These are phyloP conservation scores for Pseudocercospora cruenta DNA, from an alignment of 2,329 filamentous ascomycete species.

Conservation along the genomic window DNA sequence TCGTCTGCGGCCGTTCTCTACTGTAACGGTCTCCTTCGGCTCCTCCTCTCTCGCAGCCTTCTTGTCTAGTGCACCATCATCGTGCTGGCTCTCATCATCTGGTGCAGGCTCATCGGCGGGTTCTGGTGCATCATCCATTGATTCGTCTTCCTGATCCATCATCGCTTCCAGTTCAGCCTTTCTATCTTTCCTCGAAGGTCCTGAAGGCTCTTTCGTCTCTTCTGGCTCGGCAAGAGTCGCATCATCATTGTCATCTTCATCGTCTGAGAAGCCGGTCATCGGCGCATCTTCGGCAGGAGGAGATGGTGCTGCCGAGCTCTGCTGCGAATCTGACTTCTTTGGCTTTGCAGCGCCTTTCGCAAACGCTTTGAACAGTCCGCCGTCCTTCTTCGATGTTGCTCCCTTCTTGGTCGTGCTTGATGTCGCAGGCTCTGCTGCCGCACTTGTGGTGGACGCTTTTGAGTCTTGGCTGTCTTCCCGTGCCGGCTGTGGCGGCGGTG, in stretches of 20 bases:
- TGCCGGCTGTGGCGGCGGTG: conserved; percentile 21
- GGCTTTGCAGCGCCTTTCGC: conserved; percentile 63
- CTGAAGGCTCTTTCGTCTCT: conserved; percentile 25
- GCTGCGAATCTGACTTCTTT: conserved; percentile 51
- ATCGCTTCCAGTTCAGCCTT: conserved; percentile 70
- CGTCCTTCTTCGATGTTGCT: conserved; percentile 58
- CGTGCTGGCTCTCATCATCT: conserved; percentile 42
- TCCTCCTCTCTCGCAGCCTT: conserved; percentile 47
- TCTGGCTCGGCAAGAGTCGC: conserved; percentile 26
- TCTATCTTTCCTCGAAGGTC: conserved; percentile 61
- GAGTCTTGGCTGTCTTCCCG: conserved; percentile 22
- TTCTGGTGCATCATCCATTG: conserved; percentile 30
- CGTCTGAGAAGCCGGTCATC: conserved; percentile 48
- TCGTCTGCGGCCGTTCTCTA: conserved; percentile 68
- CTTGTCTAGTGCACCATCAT: conserved; percentile 61
- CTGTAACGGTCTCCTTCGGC: conserved; percentile 52
- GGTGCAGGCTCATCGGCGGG: conserved; percentile 21
- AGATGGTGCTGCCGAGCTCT: conserved; percentile 42
- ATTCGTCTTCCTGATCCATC: conserved; percentile 67
- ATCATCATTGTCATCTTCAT: conserved; percentile 55
- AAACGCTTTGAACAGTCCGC: conserved; percentile 78
- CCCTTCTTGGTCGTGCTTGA: conserved; percentile 44
- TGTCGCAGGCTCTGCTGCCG: conserved; percentile 38
- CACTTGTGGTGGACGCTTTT: conserved; percentile 28
- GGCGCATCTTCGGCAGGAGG: conserved; percentile 35